Percentiles rank a stretch among this genome's conserved stretches.
Conservation (phyloP, 1,284 basidiomycete genomes). For the Moniliella sp. region DNA sequence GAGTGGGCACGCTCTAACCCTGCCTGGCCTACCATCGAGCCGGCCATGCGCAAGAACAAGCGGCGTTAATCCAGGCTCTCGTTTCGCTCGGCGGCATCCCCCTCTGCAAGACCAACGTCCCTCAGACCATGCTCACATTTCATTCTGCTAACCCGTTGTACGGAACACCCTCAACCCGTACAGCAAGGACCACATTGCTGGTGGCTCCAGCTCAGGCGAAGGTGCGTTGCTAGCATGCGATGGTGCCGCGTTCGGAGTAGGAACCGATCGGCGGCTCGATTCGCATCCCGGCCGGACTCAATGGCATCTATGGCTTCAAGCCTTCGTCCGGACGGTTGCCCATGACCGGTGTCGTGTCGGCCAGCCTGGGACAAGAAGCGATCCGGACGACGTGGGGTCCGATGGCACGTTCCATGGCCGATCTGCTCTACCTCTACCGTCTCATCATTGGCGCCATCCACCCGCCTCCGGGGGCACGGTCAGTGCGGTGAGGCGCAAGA, state of each 20-base stretch:
- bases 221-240: slow-evolving; percentile 53
- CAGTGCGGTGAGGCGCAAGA: slow-evolving; percentile 4
- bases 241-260: slow-evolving; percentile 54
- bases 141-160: slow-evolving; percentile 68
- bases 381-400: slow-evolving; percentile 9
- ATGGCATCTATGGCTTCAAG: slow-evolving; percentile 60
- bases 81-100: slow-evolving; percentile 50
- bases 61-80: slow-evolving; percentile 45
- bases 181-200: slow-evolving; percentile 45
- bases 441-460: slow-evolving; percentile 5
- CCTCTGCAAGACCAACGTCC: slow-evolving; percentile 58
- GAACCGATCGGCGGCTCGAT: slow-evolving; percentile 46
- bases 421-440: slow-evolving; percentile 9
- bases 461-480: slow-evolving; percentile 2
- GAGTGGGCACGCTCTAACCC: too few species aligned
- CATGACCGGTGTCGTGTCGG: slow-evolving; percentile 39
- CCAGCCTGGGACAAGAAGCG: slow-evolving; percentile 17
- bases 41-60: slow-evolving; percentile 3
- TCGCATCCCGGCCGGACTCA: slow-evolving; percentile 58
- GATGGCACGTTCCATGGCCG: slow-evolving; percentile 11
- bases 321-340: slow-evolving; percentile 44
- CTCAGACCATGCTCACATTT: slow-evolving; percentile 61
- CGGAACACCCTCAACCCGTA: slow-evolving; percentile 54
- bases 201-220: slow-evolving; percentile 61
- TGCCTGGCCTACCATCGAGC: too few species aligned